Evolutionary conservation across 2,329 filamentous ascomycete species (phyloP).

Genomic region (Metarhizium rileyi): DNA sequence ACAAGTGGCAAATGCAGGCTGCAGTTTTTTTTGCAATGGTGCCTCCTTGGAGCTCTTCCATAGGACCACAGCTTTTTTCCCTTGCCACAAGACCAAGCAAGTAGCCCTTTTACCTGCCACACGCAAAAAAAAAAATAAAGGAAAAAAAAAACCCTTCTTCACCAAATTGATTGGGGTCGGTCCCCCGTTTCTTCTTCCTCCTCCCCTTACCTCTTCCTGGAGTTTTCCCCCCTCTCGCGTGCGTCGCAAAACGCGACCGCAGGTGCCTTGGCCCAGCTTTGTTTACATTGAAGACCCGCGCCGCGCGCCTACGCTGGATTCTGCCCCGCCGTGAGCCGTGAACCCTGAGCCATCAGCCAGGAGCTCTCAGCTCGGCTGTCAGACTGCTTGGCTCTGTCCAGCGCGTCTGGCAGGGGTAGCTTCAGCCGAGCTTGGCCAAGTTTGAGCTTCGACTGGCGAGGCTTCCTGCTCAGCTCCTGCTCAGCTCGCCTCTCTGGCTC

Average conservation of each 20-base stretch:
- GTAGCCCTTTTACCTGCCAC: too few species aligned
- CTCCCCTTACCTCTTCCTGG: not conserved
- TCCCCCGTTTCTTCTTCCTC: too few species aligned
- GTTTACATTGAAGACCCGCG: constrained; percentile 14
- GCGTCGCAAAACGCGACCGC: constrained; percentile 3
- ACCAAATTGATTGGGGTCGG: too few species aligned
- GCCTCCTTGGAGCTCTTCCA: too few species aligned
- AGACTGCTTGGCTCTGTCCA: not conserved
- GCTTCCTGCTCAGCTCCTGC: too few species aligned
- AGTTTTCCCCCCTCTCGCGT: not conserved
- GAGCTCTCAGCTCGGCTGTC: too few species aligned
- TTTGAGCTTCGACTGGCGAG: constrained; percentile 27
- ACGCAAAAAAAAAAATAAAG: too few species aligned
- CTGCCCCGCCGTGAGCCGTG: not conserved
- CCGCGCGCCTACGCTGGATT: constrained; percentile 5
- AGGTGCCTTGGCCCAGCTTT: constrained; percentile 7
- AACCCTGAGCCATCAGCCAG: too few species aligned
- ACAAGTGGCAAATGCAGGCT: not conserved
- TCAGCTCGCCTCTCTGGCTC: too few species aligned
- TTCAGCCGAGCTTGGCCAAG: not conserved
- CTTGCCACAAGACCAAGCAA: too few species aligned
- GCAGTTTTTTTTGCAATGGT: not conserved
- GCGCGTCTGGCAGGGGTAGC: constrained; percentile 2
- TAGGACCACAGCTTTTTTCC: too few species aligned
- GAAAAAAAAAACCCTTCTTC: too few species aligned